phyloP scores from a whole-genome alignment of 768 basidiomycete genomes.

The Russula virescens region DNA sequence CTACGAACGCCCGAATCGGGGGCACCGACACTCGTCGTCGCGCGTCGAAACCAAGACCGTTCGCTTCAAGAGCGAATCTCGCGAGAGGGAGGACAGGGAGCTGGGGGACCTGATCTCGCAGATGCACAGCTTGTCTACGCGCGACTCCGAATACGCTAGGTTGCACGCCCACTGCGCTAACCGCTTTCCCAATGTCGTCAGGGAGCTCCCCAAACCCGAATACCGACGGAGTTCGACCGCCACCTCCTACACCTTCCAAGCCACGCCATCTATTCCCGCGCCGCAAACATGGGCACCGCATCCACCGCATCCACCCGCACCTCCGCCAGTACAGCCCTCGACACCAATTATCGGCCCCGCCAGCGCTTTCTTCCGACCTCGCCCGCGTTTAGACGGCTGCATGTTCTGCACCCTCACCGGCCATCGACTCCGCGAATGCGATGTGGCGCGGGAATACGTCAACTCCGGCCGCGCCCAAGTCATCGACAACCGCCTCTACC shows the following conservation, averaged over 20 bases:
- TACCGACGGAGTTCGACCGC: background rate
- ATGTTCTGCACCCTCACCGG: background rate
- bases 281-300: too few species aligned
- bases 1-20: too few species aligned
- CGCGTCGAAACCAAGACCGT: too few species aligned
- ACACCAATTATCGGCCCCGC: too few species aligned
- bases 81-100: background rate
- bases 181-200: background rate
- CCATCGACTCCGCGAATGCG: background rate
- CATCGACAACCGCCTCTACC: background rate
- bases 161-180: background rate
- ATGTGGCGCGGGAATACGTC: background rate
- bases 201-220: background rate
- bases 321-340: background rate
- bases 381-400: too few species aligned
- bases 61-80: too few species aligned
- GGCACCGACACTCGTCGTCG: too few species aligned
- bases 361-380: too few species aligned
- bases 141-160: background rate
- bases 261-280: too few species aligned
- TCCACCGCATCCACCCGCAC: background rate
- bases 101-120: background rate
- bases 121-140: background rate
- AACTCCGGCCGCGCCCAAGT: background rate
- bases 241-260: background rate